Conservation (phyloP, 2,329 filamentous ascomycete species). For the Cercospora berteroae region DNA sequence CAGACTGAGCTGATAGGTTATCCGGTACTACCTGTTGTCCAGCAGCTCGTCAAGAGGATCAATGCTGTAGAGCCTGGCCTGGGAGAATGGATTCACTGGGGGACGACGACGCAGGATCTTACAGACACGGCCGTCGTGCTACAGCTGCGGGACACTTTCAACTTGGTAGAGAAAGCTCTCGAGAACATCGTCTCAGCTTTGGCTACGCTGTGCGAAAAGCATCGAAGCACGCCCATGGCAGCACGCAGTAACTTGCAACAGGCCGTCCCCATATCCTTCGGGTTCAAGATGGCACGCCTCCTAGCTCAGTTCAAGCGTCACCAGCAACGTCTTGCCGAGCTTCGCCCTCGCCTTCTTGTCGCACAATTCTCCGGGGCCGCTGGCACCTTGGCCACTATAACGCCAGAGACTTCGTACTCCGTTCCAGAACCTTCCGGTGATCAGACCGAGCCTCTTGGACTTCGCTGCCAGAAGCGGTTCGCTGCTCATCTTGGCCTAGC, state of each 20-base stretch:
- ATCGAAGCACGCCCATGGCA: constrained; percentile 33
- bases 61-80: constrained; percentile 29
- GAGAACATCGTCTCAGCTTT: constrained; percentile 24
- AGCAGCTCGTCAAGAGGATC: constrained; percentile 31
- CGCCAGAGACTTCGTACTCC: constrained; percentile 20
- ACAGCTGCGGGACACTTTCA: constrained; percentile 33
- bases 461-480: constrained; percentile 29
- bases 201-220: constrained; percentile 23
- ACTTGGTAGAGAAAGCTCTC: constrained; percentile 23
- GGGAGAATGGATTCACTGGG: constrained; percentile 36
- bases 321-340: constrained; percentile 25
- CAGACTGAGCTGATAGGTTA: constrained; percentile 34
- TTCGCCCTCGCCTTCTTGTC: constrained; percentile 29
- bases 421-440: background rate
- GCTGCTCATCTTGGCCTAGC: constrained; percentile 27
- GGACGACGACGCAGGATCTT: constrained; percentile 33
- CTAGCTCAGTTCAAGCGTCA: constrained; percentile 32
- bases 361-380: constrained; percentile 34
- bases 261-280: constrained; percentile 35
- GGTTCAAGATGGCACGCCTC: constrained; percentile 35
- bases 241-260: constrained; percentile 34
- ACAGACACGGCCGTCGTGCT: constrained; percentile 34
- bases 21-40: constrained; percentile 32
- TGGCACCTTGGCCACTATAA: constrained; percentile 34
- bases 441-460: constrained; percentile 16